Evolutionary conservation across 805 yeast species (phyloP), one percentile per base, ranked within the genome.

Genomic region (Wickerhamomyces subpelliculosus): DNA sequence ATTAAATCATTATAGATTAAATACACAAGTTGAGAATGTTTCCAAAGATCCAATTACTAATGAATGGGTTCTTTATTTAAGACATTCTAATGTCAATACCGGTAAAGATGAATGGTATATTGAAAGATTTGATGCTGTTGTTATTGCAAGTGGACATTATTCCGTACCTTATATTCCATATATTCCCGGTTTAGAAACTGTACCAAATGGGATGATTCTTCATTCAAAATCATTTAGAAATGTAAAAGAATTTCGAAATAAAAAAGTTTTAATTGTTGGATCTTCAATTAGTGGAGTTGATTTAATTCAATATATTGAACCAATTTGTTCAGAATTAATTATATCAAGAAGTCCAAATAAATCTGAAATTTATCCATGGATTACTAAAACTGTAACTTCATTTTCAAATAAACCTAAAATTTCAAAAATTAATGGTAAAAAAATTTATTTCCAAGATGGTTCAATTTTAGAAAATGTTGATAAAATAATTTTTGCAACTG

Each of bases 331-430:
- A 41, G 57, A 43, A 44, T 67, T 84, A 39, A 84, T 80, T 43
- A 64, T 86, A 43, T 75, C 84, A 27, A 67, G 95, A 39, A 79
- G 80, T 44, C 83, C 90, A 85, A 80, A 70, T 20, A 61, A 63
- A 9, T 88, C 84, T 48, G 65, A 42, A 46, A 64, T 70, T 36
- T 53, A 37, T 51, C 60, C 47, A 28, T 69, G 72, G 70, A 50
- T 70, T 12, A 58, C 62, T 29, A 52, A 50, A 6, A 70, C 70
- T n/a, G 53, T 69, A 5, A 47, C 46, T 8, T 57, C 68, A 12
- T 63, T 61, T 41, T 63, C 55, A 28, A 52, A 60, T 26, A 43
- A 47, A 31, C 42, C 51, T 40, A 49, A 60, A 27, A 46, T 58
- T 31, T 35, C 57, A 19, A 44, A 49, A 34, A 39, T 48, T 34